Base-by-base conservation (phyloP, 176 grass and related monocot species). In the Ananas comosus region DNA sequence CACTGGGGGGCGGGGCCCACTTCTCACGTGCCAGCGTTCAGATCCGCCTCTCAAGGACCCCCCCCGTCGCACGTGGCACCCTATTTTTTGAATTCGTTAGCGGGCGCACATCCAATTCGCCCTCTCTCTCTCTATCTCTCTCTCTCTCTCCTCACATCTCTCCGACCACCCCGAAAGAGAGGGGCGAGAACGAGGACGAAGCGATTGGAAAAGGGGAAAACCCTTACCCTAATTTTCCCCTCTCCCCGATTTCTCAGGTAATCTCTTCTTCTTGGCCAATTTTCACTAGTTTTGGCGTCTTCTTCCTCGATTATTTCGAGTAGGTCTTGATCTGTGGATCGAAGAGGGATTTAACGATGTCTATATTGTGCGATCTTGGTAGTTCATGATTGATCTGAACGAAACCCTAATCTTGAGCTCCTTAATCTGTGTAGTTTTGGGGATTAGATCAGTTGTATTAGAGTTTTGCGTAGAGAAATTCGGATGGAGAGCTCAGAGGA, bases 401-500 rank as follows among this genome's bases (percentile, higher is more conserved):
- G 3, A 16, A 16, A 1, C 18, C 17, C 11, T 27, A 24, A 49
- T 51, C 11, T 51, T 23, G 17, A 63, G 10, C 49, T 69, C 64
- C 61, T 74, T 18, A 6, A 42, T 42, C 33, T 42, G n/a, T 24
- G 22, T 11, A 9, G 18, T 18, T 52, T 72, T 3, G 69, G 50
- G 17, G n/a, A 16, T 2, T 69, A 49, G 9, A 63, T 74, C 75
- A 19, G 65, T 42, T 2, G 16, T 11, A 10, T 50, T 11, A 13
- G 29, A 3, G 51, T 0, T 67, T 68, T 22, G 70, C 49, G 54
- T 52, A 69, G 80, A 73, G 72, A 67, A 50, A 68, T 81, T 74
- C 19, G 33, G 66, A 88, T 88, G 89, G 89, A 87, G 61, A 13
- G 53, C 21, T 48, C 61, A 19, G 89, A 91, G 63, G 77, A 72